Evolutionary conservation across 2,329 filamentous ascomycete genomes (phyloP), one percentile per base, ranked within the genome.

Genomic region (Lasiodiplodia citricola): DNA sequence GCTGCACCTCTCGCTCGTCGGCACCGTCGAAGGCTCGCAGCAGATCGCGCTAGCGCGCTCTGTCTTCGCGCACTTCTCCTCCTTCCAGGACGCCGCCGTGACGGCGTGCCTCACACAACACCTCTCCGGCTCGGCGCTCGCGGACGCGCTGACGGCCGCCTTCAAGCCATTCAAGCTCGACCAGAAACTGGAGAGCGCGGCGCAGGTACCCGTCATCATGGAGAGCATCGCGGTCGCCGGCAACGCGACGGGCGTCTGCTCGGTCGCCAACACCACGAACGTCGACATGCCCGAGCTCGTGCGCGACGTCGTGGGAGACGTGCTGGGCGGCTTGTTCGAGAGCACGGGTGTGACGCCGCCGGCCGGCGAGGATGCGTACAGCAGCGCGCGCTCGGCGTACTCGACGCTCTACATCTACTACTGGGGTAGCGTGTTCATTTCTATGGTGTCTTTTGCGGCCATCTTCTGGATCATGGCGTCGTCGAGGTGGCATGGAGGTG

Each of bases 381-480:
- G 8, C 14, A 21, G 16, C 25, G 57, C 57, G 3, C 13, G 57
- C 0, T 62, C 57, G 6, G 57, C 57, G 0, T 62, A 62, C 41
- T 35, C 50, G 4, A 62, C 57, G 16, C 57, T 77, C 2, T 79
- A 78, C 62, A 69, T 81, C 14, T 82, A 81, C 74, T 77, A 77
- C 71, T 79, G 81, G 74, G 72, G 74, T 21, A 77, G 75, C n/a
- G 75, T 79, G 65, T 78, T 77, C 71, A 71, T 78, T 23, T 75
- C 81, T n/a, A 72, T 80, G 14, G 37, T 75, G n/a, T 77, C 76
- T 62, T 72, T 78, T 18, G 76, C 81, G 55, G 56, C 76, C 37
- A 80, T 82, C 70, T 75, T 80, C 7, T 73, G 57, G 57, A 25
- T 62, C 41, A 41, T 62, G 21, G 14, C 16, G 21, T 50, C 57